Evolutionary conservation across 2,329 filamentous ascomycete genomes (phyloP).

Genomic region (Saccharata proteae): DNA sequence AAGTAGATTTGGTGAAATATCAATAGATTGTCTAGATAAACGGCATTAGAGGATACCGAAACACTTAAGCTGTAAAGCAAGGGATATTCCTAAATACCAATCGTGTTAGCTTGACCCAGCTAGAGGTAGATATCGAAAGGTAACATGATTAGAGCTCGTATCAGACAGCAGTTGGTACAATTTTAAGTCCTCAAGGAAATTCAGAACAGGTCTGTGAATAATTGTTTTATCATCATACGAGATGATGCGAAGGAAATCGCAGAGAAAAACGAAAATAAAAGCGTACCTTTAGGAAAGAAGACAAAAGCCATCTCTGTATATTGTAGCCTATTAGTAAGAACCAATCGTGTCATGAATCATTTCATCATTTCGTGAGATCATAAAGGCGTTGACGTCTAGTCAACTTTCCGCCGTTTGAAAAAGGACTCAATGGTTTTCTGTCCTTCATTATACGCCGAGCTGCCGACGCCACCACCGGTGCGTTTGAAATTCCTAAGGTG

Average conservation of each 20-base stretch:
- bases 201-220: slow-evolving; percentile 81
- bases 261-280: no score
- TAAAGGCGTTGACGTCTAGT: slow-evolving; percentile 14
- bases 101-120: not conserved
- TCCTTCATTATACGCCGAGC: slow-evolving; percentile 58
- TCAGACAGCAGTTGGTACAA: slow-evolving; percentile 81
- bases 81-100: slow-evolving; percentile 28
- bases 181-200: slow-evolving; percentile 54
- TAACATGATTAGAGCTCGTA: slow-evolving; percentile 10
- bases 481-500: slow-evolving; percentile 67
- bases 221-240: slow-evolving; percentile 44
- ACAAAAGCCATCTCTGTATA: slow-evolving; percentile 2
- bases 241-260: slow-evolving; percentile 9
- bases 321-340: slow-evolving; percentile 1
- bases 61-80: no score
- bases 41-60: not conserved
- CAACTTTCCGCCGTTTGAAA: slow-evolving; percentile 49
- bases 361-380: no score
- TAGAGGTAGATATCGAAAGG: not conserved
- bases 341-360: not conserved
- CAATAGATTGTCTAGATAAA: not conserved
- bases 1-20: no score
- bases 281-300: no score
- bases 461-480: slow-evolving; percentile 73
- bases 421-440: slow-evolving; percentile 70